Evolutionary conservation across 306 rosid species (phyloP).

Genomic region (Medicago truncatula): DNA sequence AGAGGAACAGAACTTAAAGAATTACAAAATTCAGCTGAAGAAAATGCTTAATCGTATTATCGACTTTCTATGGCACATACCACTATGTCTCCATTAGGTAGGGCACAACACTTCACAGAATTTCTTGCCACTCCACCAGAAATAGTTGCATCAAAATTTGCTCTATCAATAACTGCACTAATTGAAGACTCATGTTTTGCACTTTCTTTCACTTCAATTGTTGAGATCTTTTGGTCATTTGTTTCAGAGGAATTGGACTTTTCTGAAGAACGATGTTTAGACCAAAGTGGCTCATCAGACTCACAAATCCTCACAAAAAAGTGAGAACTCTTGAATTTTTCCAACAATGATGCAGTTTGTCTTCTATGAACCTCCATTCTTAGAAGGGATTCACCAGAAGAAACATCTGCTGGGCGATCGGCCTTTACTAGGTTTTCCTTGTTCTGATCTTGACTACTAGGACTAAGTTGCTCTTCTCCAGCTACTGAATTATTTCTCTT

Average conservation of each 20-base stretch:
- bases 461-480: slow-evolving; percentile 52
- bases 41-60: slow-evolving; percentile 31
- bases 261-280: slow-evolving; percentile 59
- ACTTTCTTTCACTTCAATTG: slow-evolving; percentile 51
- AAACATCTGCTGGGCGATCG: slow-evolving; percentile 54
- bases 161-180: slow-evolving; percentile 82
- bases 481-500: slow-evolving; percentile 47
- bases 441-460: slow-evolving; percentile 54
- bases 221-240: slow-evolving; percentile 50
- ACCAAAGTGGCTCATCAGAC: slow-evolving; percentile 84
- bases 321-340: slow-evolving; percentile 87
- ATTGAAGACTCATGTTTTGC: slow-evolving; percentile 50
- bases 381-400: slow-evolving; percentile 81
- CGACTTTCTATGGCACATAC: slow-evolving; percentile 66
- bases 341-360: slow-evolving; percentile 71
- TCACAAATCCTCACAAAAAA: slow-evolving; percentile 95
- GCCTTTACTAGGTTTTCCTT: slow-evolving; percentile 42
- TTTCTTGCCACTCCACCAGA: slow-evolving; percentile 93
- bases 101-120: slow-evolving; percentile 82
- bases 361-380: slow-evolving; percentile 88
- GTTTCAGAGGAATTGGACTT: slow-evolving; percentile 53
- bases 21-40: slow-evolving; percentile 31
- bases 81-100: slow-evolving; percentile 96
- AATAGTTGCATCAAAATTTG: slow-evolving; percentile 79
- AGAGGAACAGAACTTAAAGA: slow-evolving; percentile 10